Conservation (phyloP, 805 yeast genomes). For the Millerozyma acaciae region DNA sequence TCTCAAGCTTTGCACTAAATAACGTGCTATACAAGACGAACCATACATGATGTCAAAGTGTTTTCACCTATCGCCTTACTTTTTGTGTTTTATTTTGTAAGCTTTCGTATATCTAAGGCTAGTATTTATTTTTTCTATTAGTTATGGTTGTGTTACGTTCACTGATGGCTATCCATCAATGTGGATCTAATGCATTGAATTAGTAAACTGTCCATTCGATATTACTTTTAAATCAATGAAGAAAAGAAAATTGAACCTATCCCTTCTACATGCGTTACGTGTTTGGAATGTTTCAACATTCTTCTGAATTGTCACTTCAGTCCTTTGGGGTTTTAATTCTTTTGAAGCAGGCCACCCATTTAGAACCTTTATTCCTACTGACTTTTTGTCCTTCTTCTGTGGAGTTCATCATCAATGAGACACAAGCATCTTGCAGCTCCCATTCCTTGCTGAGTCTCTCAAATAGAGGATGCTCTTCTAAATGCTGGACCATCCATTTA, state of each 20-base stretch:
- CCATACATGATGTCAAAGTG: not conserved
- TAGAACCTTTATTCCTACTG: conserved; percentile 80
- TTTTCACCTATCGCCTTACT: not conserved
- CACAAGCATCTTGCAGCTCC: conserved; percentile 80
- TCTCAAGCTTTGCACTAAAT: conserved; percentile 3
- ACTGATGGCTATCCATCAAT: too few relatives aligned
- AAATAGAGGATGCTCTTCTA: conserved; percentile 87
- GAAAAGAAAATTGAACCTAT: too few relatives aligned
- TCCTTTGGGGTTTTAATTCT: conserved; percentile 60
- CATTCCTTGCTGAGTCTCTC: conserved; percentile 74
- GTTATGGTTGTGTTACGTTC: too few relatives aligned
- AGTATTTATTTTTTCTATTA: too few relatives aligned
- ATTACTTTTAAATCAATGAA: too few relatives aligned
- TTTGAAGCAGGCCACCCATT: conserved; percentile 83
- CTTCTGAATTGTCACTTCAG: too few relatives aligned
- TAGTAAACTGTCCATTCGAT: too few relatives aligned
- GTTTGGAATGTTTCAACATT: too few relatives aligned
- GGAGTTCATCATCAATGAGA: conserved; percentile 79
- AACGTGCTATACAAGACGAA: too few relatives aligned
- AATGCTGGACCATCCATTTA: conserved; percentile 92
- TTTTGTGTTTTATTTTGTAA: not conserved
- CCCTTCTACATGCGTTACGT: too few relatives aligned
- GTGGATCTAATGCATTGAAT: too few relatives aligned
- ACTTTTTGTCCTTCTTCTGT: conserved; percentile 99
- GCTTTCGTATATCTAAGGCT: too few relatives aligned